These are phyloP conservation scores for Lippia alba DNA, from an alignment of 305 asterid species.

Conservation along the genomic window DNA sequence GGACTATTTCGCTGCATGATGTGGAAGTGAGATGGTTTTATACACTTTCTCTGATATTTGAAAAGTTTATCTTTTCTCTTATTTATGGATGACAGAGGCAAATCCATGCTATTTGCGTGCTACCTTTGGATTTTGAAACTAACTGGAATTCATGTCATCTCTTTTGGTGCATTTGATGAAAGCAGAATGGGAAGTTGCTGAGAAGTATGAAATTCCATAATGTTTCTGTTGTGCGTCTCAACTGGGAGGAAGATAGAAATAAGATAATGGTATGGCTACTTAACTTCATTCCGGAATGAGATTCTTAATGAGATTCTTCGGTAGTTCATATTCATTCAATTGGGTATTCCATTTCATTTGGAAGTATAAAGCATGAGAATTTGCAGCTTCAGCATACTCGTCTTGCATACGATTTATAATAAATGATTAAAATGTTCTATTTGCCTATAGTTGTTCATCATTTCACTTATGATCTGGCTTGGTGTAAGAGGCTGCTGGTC, in stretches of 20 bases:
- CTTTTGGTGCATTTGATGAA: slow-evolving; percentile 33
- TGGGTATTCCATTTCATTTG: slow-evolving; percentile 21
- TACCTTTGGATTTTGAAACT: slow-evolving; percentile 13
- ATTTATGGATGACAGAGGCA: not conserved
- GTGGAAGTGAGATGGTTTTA: slow-evolving; percentile 76
- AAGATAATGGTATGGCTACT: slow-evolving; percentile 53
- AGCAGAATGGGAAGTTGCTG: slow-evolving; percentile 91
- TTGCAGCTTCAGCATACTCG: slow-evolving; percentile 2
- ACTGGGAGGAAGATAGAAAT: slow-evolving; percentile 89
- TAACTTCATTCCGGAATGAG: slow-evolving; percentile 8
- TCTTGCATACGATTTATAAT: slow-evolving; percentile 18
- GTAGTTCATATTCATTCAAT: slow-evolving; percentile 15
- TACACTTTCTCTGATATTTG: slow-evolving; percentile 5
- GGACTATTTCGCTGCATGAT: slow-evolving; percentile 83
- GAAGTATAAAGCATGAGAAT: not conserved
- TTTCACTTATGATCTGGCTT: slow-evolving; percentile 9
- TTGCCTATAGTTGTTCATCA: slow-evolving; percentile 3
- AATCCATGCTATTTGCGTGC: not conserved
- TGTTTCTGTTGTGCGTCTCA: slow-evolving; percentile 78
- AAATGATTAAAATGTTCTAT: slow-evolving; percentile 17
- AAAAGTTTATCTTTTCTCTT: slow-evolving; percentile 19
- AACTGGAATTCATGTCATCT: slow-evolving; percentile 22
- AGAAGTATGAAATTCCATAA: slow-evolving; percentile 75
- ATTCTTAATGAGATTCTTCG: slow-evolving; percentile 25
- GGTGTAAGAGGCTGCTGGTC: not conserved